Base-by-base conservation (phyloP, 768 basidiomycete genomes). In the Dioszegia aurantiaca region DNA sequence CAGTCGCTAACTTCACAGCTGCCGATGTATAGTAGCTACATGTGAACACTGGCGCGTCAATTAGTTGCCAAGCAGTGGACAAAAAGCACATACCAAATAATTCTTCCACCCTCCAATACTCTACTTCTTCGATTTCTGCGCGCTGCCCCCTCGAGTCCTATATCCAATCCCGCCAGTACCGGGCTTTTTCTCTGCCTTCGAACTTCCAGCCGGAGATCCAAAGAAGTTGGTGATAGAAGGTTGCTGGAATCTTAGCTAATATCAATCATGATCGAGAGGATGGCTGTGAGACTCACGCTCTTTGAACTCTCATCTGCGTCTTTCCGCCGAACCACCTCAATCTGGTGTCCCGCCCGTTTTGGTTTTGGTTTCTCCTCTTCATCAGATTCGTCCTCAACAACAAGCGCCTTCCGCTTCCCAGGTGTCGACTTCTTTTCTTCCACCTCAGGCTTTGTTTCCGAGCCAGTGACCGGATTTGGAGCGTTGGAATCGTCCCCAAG, bases 401-500 rank as follows among this genome's bases (percentile, higher is more conserved):
- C 46, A 17, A 51, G 46, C 27, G 27, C 24, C 36, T 57, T 62
- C 28, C 55, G 40, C 33, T 53, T 60, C 17, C 47, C 51, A 46
- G 41, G 52, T 33, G 47, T 56, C 42, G 31, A 1, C 43, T 46
- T n/a, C 33, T 47, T 55, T 19, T 53, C 19, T 48, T 47, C 19
- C 23, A 24, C 39, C 39, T 46, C 26, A 10, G 43, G 17, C 21
- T 56, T 55, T 21, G 28, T 33, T 16, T 56, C 57, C 47, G 40
- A 52, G n/a, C 31, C 55, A 23, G 26, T 44, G 23, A 36, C 43
- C 12, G 48, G 48, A 47, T 72, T 73, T 4, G 72, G 72, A 0
- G 73, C 75, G 45, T 72, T 71, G 23, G 73, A 73, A 58, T 73
- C 73, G 40, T 74, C 70, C 1, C 75, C 76, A 12, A 73, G 36